Conservation (phyloP, 2,329 filamentous ascomycete genomes). For the Sclerotinia minor region DNA sequence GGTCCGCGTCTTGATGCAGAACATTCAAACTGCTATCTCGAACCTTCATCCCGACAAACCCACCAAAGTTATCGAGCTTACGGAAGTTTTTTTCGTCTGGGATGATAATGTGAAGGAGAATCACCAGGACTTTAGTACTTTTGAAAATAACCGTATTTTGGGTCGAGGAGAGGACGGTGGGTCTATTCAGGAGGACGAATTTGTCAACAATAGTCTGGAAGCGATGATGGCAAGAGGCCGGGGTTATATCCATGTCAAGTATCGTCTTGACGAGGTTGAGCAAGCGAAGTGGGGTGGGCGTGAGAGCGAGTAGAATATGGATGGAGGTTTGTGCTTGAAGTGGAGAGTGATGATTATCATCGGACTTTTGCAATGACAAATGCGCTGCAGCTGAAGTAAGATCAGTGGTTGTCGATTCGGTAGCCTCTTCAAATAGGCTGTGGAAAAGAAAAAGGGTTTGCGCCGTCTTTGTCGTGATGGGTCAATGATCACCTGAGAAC, state of each 20-base stretch:
- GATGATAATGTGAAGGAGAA: not conserved
- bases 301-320: not conserved
- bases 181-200: not conserved
- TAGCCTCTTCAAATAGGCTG: too few species aligned
- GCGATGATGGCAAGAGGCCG: not conserved
- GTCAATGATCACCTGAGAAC: too few species aligned
- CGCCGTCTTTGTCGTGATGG: too few species aligned
- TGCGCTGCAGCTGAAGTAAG: not conserved
- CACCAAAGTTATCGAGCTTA: not conserved
- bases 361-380: not conserved
- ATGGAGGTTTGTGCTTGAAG: not conserved
- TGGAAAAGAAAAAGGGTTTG: too few species aligned
- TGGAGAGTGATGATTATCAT: not conserved
- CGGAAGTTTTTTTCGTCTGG: not conserved
- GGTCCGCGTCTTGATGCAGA: not conserved
- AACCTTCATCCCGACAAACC: not conserved
- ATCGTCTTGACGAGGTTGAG: constrained; percentile 5
- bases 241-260: not conserved
- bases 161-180: constrained; percentile 1
- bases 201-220: not conserved
- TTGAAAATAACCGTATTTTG: not conserved
- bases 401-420: not conserved
- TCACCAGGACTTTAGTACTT: fast-evolving
- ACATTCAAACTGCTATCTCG: not conserved
- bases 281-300: not conserved